Conservation (phyloP, 768 basidiomycete species). For the Daedaleopsis sinensis region DNA sequence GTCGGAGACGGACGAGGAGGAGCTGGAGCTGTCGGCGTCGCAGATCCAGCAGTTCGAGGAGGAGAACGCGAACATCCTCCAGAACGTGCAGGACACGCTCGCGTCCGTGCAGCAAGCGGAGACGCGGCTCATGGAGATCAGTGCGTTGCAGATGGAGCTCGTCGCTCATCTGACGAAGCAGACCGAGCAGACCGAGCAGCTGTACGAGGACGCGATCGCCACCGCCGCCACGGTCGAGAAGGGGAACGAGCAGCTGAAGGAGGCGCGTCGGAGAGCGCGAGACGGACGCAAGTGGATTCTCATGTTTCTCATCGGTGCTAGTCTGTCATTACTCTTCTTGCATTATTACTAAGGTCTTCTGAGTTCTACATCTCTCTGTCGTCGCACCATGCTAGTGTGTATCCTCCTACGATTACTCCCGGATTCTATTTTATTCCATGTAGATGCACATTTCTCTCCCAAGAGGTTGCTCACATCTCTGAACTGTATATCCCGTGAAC, state of each 20-base stretch:
- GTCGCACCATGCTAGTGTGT: neutral
- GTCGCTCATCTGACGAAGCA: conserved; percentile 86
- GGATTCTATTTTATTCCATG: neutral
- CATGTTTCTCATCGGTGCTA: conserved; percentile 90
- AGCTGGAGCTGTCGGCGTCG: conserved; percentile 79
- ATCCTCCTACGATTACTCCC: conserved; percentile 1
- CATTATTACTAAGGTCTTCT: conserved; percentile 80
- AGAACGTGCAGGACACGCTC: conserved; percentile 82
- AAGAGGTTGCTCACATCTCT: conserved; percentile 11
- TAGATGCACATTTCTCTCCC: conserved; percentile 7
- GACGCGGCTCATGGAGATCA: conserved; percentile 89
- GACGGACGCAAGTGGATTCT: conserved; percentile 90
- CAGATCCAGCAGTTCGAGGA: conserved; percentile 93
- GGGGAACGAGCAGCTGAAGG: conserved; percentile 88
- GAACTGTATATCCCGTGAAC: conserved; percentile 6
- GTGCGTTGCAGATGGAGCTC: conserved; percentile 89
- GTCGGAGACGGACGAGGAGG: conserved; percentile 68
- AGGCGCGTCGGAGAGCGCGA: conserved; percentile 84
- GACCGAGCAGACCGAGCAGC: conserved; percentile 88
- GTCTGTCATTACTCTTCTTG: conserved; percentile 88
- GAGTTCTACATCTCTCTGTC: neutral
- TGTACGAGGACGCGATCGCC: conserved; percentile 93
- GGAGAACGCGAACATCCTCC: conserved; percentile 87
- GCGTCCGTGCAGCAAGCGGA: conserved; percentile 93
- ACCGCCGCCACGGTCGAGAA: conserved; percentile 85